Evolutionary conservation across 2,329 filamentous ascomycete species (phyloP), one percentile per base, ranked within the genome.

Genomic region (Trichoderma afroharzianum): DNA sequence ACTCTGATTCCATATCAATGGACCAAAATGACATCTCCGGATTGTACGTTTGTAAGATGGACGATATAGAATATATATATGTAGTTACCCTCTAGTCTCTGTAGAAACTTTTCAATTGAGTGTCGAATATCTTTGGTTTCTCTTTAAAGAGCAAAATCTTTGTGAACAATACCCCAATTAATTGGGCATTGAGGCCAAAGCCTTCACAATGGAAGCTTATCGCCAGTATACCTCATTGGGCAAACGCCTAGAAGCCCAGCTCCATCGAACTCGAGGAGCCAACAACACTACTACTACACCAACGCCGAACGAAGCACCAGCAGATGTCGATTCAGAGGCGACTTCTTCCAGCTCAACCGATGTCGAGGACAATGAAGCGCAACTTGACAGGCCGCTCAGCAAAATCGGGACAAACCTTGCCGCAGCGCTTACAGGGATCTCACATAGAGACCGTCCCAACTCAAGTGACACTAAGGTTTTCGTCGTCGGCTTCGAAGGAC

Each of bases 401-500:
- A 68, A 28, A 3, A 61, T 68, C 5, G 66, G 66, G 26, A 68
- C 66, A 33, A 68, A 68, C 6, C 57, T 68, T 5, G 66, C 66
- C 5, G 53, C 18, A 8, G 66, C 53, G n/a, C 66, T 68, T 36
- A 68, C 66, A 6, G 66, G 66, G 0, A 68, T 68, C 21, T 26
- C 39, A 1, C 58, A 68, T 6, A 59, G 33, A n/a, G 36, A 61
- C 9, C 66, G 62, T 1, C 55, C 66, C 4, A n/a, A 15, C 53
- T 43, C 39, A 32, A 26, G 26, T 1, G 53, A 33, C 7, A n/a
- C 14, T 2, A 68, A 47, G 12, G 66, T 68, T 8, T 68, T 68
- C 21, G 36, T 68, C 21, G 66, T 68, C 6, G 57, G 55, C 28
- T 68, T 68, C 21, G 66, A 68, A 28, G 66, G 66, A 0, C 66